Percentiles rank a stretch among this genome's conserved stretches.
These are phyloP conservation scores for Metarhizium robertsii DNA, from an alignment of 2,329 filamentous ascomycete genomes.

Conservation along the genomic window DNA sequence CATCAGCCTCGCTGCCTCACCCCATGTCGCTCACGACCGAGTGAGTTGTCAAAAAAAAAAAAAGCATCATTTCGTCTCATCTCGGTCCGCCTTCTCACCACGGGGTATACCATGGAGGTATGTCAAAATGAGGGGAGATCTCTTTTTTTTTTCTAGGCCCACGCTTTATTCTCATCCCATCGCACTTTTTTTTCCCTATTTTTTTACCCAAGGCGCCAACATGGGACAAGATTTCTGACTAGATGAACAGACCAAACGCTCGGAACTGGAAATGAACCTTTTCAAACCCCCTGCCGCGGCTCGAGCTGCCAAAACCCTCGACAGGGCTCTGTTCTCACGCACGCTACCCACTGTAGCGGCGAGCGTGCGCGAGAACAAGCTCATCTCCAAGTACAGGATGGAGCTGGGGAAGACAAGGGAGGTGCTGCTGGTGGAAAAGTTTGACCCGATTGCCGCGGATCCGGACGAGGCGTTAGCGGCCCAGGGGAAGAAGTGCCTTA, in stretches of 20 bases:
- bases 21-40: not conserved
- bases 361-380: conserved; percentile 62
- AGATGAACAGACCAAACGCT: conserved; percentile 8
- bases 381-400: conserved; percentile 64
- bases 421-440: conserved; percentile 52
- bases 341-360: conserved; percentile 70
- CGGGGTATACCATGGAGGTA: conserved; percentile 20
- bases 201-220: not conserved
- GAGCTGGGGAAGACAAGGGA: conserved; percentile 57
- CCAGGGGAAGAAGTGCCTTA: conserved; percentile 51
- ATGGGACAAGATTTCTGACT: not conserved
- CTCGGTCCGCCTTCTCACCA: not conserved
- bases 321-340: conserved; percentile 74
- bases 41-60: not conserved
- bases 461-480: conserved; percentile 45
- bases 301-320: conserved; percentile 68
- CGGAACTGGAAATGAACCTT: conserved; percentile 37
- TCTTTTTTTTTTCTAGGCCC: too few relatives aligned
- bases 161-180: too few relatives aligned
- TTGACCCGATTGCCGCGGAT: conserved; percentile 54
- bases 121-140: not conserved
- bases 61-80: not conserved
- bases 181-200: not conserved
- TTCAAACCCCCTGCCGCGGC: conserved; percentile 70
- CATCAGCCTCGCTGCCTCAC: conserved; percentile 17